A percentile compares a stretch with the other conserved stretches of the same genome.
phyloP scores from a whole-genome alignment of 2,329 filamentous ascomycete genomes.

The Microthyrium microscopicum region DNA sequence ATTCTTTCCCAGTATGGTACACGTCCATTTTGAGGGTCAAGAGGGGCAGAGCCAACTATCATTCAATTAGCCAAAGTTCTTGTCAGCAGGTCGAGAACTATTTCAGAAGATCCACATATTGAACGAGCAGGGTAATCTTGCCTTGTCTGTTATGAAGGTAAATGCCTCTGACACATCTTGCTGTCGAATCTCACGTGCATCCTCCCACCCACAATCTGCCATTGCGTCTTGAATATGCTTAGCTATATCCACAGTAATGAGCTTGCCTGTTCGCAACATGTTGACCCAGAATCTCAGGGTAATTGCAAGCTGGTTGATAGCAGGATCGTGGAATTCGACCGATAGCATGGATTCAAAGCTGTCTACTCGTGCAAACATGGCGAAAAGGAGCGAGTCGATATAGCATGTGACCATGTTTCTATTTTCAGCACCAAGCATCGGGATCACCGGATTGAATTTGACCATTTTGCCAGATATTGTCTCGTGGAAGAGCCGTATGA shows the following conservation, averaged over 20 bases:
- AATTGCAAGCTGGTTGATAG: slow-evolving; percentile 52
- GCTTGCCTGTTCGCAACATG: slow-evolving; percentile 64
- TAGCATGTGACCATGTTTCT: slow-evolving; percentile 83
- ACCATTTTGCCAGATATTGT: slow-evolving; percentile 65
- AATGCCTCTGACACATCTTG: slow-evolving; percentile 96
- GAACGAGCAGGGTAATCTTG: no score
- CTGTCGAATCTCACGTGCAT: slow-evolving; percentile 60
- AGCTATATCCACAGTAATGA: slow-evolving; percentile 76
- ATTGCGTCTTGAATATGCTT: slow-evolving; percentile 49
- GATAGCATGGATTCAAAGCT: slow-evolving; percentile 89
- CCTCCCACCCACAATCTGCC: slow-evolving; percentile 74
- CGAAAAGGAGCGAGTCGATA: slow-evolving; percentile 76
- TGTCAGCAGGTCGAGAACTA: no score
- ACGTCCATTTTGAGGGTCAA: slow-evolving; percentile 87
- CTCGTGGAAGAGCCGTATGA: slow-evolving; percentile 64
- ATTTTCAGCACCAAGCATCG: slow-evolving; percentile 75
- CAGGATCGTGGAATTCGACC: slow-evolving; percentile 56
- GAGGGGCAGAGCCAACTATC: slow-evolving; percentile 68
- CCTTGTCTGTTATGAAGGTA: slow-evolving; percentile 83
- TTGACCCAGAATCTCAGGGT: slow-evolving; percentile 85
- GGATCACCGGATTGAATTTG: slow-evolving; percentile 53
- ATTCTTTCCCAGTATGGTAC: slow-evolving; percentile 76
- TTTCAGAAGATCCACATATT: no score
- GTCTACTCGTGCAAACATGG: slow-evolving; percentile 83
- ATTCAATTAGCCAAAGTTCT: no score